These are phyloP conservation scores for Pascua guehoae DNA, from an alignment of 1,284 basidiomycete species.

Conservation along the genomic window DNA sequence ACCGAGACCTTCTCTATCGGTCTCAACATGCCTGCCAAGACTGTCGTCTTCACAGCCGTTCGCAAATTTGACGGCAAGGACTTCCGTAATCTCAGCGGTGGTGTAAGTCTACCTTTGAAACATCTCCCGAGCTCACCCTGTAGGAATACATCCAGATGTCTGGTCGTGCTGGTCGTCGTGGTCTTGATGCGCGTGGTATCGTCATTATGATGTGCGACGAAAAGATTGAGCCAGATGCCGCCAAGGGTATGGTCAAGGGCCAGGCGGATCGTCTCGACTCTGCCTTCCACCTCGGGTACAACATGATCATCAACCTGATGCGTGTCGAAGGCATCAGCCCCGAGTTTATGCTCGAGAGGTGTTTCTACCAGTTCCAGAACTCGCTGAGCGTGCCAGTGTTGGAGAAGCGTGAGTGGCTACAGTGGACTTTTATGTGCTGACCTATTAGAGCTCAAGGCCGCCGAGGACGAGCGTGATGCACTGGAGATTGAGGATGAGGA, in stretches of 20 bases:
- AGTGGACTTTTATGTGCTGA: background rate
- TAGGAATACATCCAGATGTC: constrained; percentile 90
- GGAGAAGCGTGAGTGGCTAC: constrained; percentile 65
- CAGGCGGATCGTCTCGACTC: constrained; percentile 96
- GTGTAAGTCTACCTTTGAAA: constrained; percentile 28
- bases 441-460: constrained; percentile 63
- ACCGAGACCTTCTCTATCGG: constrained; percentile 99
- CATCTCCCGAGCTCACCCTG: constrained; percentile 58
- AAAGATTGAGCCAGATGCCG: constrained; percentile 86
- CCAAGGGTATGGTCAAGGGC: constrained; percentile 98
- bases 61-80: constrained; percentile 96
- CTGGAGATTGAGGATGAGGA: constrained; percentile 79
- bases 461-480: constrained; percentile 66
- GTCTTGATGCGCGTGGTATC: constrained; percentile 96
- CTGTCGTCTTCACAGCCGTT: constrained; percentile 89
- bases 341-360: constrained; percentile 96
- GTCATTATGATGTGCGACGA: constrained; percentile 99
- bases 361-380: constrained; percentile 98
- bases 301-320: constrained; percentile 98
- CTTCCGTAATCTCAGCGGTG: constrained; percentile 76
- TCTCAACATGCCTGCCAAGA: constrained; percentile 99
- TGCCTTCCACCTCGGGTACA: constrained; percentile 98
- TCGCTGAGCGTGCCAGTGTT: constrained; percentile 80
- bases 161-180: constrained; percentile 93
- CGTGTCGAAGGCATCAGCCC: constrained; percentile 98